phyloP scores from a whole-genome alignment of 2,329 filamentous ascomycete genomes.

The Botrytis medusae region DNA sequence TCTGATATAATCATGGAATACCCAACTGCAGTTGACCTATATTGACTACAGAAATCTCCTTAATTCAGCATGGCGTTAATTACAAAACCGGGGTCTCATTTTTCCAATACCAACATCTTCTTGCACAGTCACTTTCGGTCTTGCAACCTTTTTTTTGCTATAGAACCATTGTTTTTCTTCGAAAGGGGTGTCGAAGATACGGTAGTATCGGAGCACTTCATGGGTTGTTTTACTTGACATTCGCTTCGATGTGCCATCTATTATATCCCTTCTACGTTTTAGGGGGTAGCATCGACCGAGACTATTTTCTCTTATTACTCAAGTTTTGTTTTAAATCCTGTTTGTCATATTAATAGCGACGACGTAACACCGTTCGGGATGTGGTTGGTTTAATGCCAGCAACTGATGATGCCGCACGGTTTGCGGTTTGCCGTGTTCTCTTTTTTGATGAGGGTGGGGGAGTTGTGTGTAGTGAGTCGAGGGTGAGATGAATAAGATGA shows the following conservation, averaged over 20 bases:
- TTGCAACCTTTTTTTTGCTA: conserved; percentile 30
- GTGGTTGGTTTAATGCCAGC: conserved; percentile 17
- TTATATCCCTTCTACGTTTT: conserved; percentile 24
- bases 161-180: conserved; percentile 29
- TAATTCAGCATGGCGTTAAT: conserved; percentile 38
- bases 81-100: conserved; percentile 37
- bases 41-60: conserved; percentile 26
- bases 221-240: conserved; percentile 19
- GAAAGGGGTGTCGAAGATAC: conserved; percentile 5
- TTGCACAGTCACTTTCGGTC: conserved; percentile 25
- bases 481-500: conserved; percentile 15
- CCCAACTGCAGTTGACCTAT: conserved; percentile 8
- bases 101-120: conserved; percentile 37
- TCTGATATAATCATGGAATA: conserved; percentile 67
- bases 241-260: conserved; percentile 35
- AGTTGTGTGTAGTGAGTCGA: conserved; percentile 3
- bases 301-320: conserved; percentile 20
- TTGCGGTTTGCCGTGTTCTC: conserved; percentile 7
- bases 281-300: conserved; percentile 3
- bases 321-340: conserved; percentile 20
- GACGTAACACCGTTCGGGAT: conserved; percentile 22
- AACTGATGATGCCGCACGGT: conserved; percentile 21
- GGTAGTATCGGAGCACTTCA: conserved; percentile 14
- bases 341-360: conserved; percentile 32
- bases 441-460: conserved; percentile 16